Base-by-base conservation (phyloP, 169 alveolate genomes). In the Besnoitia besnoiti region DNA sequence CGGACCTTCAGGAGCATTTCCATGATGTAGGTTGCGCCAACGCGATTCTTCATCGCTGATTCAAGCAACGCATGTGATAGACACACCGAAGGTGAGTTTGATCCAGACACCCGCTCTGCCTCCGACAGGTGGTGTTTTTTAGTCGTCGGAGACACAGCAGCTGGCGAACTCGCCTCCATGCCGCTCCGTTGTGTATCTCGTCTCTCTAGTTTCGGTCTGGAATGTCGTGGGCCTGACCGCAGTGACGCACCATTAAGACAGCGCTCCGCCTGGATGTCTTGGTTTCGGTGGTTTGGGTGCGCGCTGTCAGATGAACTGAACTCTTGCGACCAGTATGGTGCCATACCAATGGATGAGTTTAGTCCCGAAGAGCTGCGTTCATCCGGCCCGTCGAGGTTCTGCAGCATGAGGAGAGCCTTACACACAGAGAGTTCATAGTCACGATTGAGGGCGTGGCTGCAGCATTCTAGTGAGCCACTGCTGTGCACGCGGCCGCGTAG, bases 361-460 rank as follows among this genome's bases (percentile, higher is more conserved):
- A 16, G 4, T 35, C 19, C 80, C 39, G n/a, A 16, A 67, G 8
- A n/a, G 39, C 10, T 35, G 80, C 42, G 19, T 67, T 67, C 80
- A 8, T 67, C 80, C 39, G 39, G 80, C 2, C 50, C 61, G 16
- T 35, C 87, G 44, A 77, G 33, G 14, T 77, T 51, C 59, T 77
- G 87, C 87, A 77, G 87, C 87, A 77, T 77, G 12, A 77, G 59
- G 24, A 77, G 55, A 10, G 87, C 87, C 30, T 77, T 77, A 37
- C 87, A 77, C 14, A 77, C 16, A 14, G 87, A 77, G 14, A 77
- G 47, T 35, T 77, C 87, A 30, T 77, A 77, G 61, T 77, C 61
- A 7, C 40, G 40, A 27, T 73, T 37, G 44, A 73, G n/a, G n/a
- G 82, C 3, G 46, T 37, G 39, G 82, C 46, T n/a, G 82, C 82